Evolutionary conservation across 1,284 basidiomycete species (phyloP), one percentile per base, ranked within the genome.

Genomic region (Trichosporon faecale): DNA sequence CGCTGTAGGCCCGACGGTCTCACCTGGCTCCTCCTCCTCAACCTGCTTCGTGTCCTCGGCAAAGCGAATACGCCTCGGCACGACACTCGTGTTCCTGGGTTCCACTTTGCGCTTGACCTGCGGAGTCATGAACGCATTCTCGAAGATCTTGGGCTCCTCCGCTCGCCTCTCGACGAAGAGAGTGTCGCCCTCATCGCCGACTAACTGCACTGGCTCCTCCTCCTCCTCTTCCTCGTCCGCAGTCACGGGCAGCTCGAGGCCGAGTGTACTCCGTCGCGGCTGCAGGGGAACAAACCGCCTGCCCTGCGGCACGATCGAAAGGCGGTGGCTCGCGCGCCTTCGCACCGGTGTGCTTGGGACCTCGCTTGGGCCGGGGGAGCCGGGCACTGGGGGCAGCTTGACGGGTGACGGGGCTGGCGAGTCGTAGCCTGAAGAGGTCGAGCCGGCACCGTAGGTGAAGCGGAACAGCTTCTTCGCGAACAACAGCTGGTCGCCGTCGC

Each of bases 401-500:
- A 52, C 68, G 60, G 64, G 69, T 7, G 69, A 68, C 31, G 44
- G 27, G 16, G 57, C 27, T 14, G 57, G 57, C 29, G 57, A 31
- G 29, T 18, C 57, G 27, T 65, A 70, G 29, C 68, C 57, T 12
- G 65, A 23, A 14, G 21, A n/a, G 1, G 69, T 8, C 12, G 70
- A 57, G 52, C 57, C 16, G 72, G 76, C 75, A 57, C 40, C 40
- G 18, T 83, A 83, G 27, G 78, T 74, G 74, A 83, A 84, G 37
- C 77, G 74, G 74, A 83, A 83, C 21, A 75, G 71, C 72, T 82
- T 80, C 70, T 82, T 80, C 52, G 79, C 75, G 23, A 84, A 75
- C 27, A 73, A 72, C 66, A 84, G 78, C 3, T 73, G 71, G 65
- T 84, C 83, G 3, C 75, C 73, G 64, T 81, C 73, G 2, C 72